Conservation (phyloP, 768 basidiomycete genomes). For the Leccinum subgranulosum region DNA sequence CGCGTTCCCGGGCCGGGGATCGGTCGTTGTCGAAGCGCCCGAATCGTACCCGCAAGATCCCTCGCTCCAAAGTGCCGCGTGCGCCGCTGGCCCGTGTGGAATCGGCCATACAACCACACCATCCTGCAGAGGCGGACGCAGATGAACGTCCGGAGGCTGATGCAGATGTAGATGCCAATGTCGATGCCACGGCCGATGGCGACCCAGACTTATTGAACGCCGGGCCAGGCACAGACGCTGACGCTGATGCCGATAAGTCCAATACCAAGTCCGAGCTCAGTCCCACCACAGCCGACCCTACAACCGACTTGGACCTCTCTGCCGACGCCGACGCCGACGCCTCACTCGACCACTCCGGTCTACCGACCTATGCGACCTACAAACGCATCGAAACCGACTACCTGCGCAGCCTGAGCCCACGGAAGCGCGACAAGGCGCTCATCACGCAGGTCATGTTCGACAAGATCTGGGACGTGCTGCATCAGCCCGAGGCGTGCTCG, state of each 20-base stretch:
- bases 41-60: not conserved
- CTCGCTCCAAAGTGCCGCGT: not conserved
- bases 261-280: not conserved
- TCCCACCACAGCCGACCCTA: not conserved
- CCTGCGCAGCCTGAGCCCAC: conserved; percentile 52
- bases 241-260: not conserved
- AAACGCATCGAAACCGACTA: conserved; percentile 57
- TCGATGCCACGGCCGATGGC: too few relatives aligned
- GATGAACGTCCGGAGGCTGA: not conserved
- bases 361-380: conserved; percentile 63
- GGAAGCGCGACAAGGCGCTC: conserved; percentile 66
- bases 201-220: not conserved
- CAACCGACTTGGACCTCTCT: not conserved
- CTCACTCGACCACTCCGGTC: conserved; percentile 38
- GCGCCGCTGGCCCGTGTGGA: conserved; percentile 2
- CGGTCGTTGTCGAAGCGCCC: not conserved
- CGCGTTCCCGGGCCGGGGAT: not conserved
- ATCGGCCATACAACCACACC: not conserved
- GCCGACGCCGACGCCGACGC: not conserved
- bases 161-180: not conserved
- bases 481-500: conserved; percentile 45
- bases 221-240: not conserved
- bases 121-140: not conserved
- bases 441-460: conserved; percentile 70
- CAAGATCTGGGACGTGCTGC: conserved; percentile 67